Evolutionary conservation across 164 flowering plant genomes (phyloP), one percentile per base, ranked within the genome.

Genomic region (Vitis cinerea): DNA sequence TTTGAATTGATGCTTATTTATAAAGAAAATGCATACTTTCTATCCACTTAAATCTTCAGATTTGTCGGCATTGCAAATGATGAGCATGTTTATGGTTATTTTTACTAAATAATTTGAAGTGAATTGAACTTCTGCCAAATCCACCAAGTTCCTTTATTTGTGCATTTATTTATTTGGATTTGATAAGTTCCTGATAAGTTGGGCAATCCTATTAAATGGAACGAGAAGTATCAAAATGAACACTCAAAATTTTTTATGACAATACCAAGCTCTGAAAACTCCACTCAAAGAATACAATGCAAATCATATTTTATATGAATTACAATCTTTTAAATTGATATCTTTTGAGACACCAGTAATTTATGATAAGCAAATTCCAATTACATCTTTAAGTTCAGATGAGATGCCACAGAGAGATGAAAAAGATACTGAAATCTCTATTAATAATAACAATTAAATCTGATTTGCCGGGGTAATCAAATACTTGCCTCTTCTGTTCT

Each of bases 401-500:
- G 14, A 53, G 14, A 5, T 53, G n/a, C 6, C n/a, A 13, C 13
- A 53, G 7, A 52, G 3, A 48, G 53, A 15, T 2, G 48, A 10
- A 55, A 56, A 56, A 23, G 10, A 8, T 10, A 59, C 14, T 13
- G 19, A 19, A 23, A 57, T 57, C 29, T 57, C 29, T 8, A 57
- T 9, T 10, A 17, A 19, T 9, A 19, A 17, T 57, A 9, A 61
- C 50, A 61, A 31, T 17, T 44, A 31, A 61, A 37, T 61, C 17
- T 8, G n/a, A 61, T 37, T 37, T 37, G 44, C 4, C 5, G 7
- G 4, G 4, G 44, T 37, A 37, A 37, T 3, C 44, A 6, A 50
- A 48, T n/a, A 31, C 4, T 61, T 62, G 85, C 91, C 88, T 84
- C 74, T 78, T 85, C 61, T 85, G 88, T 58, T 74, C 82, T 72